Evolutionary conservation across 148 eudicot species (phyloP).

Genomic region (Persicaria maculosa): DNA sequence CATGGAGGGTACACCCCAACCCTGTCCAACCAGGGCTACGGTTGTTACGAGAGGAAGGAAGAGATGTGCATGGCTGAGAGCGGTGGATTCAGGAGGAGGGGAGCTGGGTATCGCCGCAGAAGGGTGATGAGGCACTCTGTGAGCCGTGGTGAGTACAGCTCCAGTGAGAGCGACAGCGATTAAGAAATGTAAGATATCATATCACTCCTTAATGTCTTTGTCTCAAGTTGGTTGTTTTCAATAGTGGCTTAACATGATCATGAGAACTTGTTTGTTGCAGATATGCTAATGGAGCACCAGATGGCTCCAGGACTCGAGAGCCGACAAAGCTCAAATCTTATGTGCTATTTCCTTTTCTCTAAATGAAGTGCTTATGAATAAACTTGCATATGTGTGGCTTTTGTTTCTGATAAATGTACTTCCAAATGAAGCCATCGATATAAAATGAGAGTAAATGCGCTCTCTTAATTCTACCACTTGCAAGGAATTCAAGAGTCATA

Average conservation of each 20-base stretch:
- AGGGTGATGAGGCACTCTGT: not conserved
- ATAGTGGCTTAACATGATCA: not conserved
- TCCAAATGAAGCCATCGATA: not conserved
- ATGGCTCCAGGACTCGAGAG: constrained; percentile 3
- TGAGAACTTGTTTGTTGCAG: not conserved
- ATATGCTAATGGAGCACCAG: not conserved
- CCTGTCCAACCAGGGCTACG: not conserved
- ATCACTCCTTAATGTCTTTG: not conserved
- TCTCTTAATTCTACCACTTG: too few relatives aligned
- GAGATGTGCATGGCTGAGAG: not conserved
- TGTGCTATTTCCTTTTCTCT: constrained; percentile 3
- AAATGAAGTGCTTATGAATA: constrained; percentile 2
- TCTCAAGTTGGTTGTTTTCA: not conserved
- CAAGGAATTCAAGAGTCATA: too few relatives aligned
- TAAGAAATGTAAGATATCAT: not conserved
- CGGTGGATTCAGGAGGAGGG: too few relatives aligned
- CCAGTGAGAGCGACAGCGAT: constrained; percentile 11
- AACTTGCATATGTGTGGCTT: not conserved
- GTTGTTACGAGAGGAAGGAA: not conserved
- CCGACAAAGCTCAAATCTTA: not conserved
- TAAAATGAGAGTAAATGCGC: too few relatives aligned
- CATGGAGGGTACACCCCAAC: too few relatives aligned
- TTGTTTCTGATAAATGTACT: not conserved
- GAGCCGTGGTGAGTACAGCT: constrained; percentile 8
- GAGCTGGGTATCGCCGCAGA: not conserved